phyloP scores from a whole-genome alignment of 176 grass and related monocot genomes.

The Ampelocalamus luodianensis region DNA sequence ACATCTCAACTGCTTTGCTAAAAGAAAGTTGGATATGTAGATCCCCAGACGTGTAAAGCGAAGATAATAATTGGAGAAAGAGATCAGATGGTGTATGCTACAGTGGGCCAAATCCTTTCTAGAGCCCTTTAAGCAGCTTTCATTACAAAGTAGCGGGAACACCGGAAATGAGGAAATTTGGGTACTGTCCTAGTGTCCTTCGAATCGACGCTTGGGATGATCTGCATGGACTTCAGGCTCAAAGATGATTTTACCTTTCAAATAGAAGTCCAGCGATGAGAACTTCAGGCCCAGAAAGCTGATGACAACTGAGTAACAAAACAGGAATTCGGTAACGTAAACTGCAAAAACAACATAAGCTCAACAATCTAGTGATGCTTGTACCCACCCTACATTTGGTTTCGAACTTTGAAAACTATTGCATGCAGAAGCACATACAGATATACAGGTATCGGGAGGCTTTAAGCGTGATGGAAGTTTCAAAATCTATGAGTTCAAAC shows the following conservation, averaged over 20 bases:
- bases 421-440: neutral
- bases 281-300: neutral
- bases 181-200: neutral
- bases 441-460: neutral
- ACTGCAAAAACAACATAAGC: neutral
- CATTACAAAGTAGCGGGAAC: neutral
- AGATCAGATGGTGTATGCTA: neutral
- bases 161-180: neutral
- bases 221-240: neutral
- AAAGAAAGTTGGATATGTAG: neutral
- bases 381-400: too few relatives aligned
- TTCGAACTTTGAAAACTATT: neutral
- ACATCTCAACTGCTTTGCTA: slow-evolving; percentile 38
- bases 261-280: neutral
- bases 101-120: neutral
- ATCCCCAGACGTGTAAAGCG: neutral
- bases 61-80: neutral
- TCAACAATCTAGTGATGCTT: neutral
- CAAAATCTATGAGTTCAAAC: neutral
- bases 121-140: neutral
- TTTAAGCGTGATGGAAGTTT: neutral
- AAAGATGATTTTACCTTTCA: neutral
- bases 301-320: neutral
- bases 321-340: neutral
- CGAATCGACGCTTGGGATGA: neutral